phyloP scores from a whole-genome alignment of 495 filamentous ascomycete genomes.

The Aspergillus cristatus region DNA sequence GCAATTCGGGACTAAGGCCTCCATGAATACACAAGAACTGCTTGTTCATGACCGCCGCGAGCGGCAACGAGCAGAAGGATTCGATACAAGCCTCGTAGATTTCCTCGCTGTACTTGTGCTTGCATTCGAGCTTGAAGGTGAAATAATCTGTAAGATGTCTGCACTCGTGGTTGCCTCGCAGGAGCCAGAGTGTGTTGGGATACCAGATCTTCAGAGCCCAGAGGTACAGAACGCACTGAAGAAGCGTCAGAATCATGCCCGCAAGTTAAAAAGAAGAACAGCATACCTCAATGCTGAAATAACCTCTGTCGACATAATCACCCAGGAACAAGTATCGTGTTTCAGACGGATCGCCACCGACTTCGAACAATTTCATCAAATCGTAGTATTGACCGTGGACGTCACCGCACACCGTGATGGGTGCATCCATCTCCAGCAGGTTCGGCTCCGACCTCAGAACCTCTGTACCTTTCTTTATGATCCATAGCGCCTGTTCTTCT shows the following conservation, averaged over 20 bases:
- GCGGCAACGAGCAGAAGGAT: conserved; percentile 86
- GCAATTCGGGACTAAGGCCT: conserved; percentile 88
- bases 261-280: background rate
- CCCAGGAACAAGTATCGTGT: conserved; percentile 95
- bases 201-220: conserved; percentile 99
- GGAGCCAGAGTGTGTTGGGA: conserved; percentile 90
- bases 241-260: conserved; percentile 8
- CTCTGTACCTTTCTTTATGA: conserved; percentile 76
- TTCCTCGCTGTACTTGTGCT: conserved; percentile 95
- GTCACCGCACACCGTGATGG: conserved; percentile 98
- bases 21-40: conserved; percentile 98
- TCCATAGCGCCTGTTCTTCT: conserved; percentile 94
- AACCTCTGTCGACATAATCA: conserved; percentile 95
- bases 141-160: conserved; percentile 99
- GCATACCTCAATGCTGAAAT: conserved; percentile 90
- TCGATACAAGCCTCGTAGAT: conserved; percentile 98
- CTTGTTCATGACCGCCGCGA: conserved; percentile 99
- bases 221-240: conserved; percentile 84
- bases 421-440: conserved; percentile 97
- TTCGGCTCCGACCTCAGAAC: conserved; percentile 83
- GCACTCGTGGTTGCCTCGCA: conserved; percentile 97
- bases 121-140: conserved; percentile 98
- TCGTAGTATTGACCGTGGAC: conserved; percentile 99
- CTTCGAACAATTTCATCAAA: conserved; percentile 98
- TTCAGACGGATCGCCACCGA: conserved; percentile 92